Percentiles rank a stretch among this genome's conserved stretches.
Conservation (phyloP, 805 yeast genomes). For the Trichomonascus vanleenenianus region DNA sequence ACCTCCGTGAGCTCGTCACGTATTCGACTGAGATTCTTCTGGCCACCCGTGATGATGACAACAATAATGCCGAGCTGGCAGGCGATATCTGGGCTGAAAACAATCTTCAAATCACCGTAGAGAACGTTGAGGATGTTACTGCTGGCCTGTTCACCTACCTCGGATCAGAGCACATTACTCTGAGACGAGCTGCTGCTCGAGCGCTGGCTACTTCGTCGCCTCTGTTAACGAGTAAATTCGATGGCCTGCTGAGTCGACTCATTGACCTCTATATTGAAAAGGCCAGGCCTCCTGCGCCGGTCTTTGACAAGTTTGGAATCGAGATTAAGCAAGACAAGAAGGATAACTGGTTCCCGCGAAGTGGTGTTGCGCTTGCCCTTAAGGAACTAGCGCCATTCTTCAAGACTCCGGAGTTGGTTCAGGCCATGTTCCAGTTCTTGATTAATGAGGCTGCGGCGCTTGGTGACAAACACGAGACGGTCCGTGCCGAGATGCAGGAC, state of each 20-base stretch:
- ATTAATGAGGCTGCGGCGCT: conserved; percentile 46
- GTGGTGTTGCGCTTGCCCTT: conserved; percentile 69
- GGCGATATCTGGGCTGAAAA: conserved; percentile 81
- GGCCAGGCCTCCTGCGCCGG: conserved; percentile 68
- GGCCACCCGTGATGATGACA: conserved; percentile 65
- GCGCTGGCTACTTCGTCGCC: conserved; percentile 42
- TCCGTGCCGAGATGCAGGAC: conserved; percentile 75
- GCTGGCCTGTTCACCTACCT: conserved; percentile 40
- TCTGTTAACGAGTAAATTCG: conserved; percentile 22
- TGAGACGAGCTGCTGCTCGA: conserved; percentile 65
- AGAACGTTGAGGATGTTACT: conserved; percentile 36
- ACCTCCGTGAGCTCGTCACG: conserved; percentile 33
- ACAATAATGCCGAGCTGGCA: conserved; percentile 55
- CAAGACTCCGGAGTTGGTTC: conserved; percentile 34
- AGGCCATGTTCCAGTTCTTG: conserved; percentile 52
- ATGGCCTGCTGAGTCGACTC: conserved; percentile 36
- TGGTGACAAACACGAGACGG: conserved; percentile 65
- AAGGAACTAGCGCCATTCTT: conserved; percentile 47
- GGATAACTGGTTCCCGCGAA: conserved; percentile 80
- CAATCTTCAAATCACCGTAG: conserved; percentile 29
- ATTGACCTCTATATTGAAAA: conserved; percentile 50
- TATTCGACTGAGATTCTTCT: conserved; percentile 71
- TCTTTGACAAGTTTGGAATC: conserved; percentile 73
- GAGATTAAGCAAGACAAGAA: conserved; percentile 53
- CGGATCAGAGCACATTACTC: conserved; percentile 51